Evolutionary conservation across 208 protist species (phyloP), one percentile per base, ranked within the genome.

Genomic region (Strigomonas galati): DNA sequence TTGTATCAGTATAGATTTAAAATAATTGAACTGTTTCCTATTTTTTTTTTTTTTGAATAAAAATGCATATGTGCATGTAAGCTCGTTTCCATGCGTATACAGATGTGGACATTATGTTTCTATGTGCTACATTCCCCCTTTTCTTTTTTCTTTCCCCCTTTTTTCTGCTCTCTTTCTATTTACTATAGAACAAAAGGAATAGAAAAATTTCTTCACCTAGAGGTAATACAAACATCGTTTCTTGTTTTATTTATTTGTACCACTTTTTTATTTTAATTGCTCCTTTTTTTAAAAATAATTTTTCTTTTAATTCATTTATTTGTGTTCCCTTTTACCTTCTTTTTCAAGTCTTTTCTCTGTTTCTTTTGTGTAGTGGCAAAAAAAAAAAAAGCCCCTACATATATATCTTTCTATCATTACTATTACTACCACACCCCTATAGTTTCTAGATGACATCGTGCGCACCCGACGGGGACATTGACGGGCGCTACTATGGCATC

Each of bases 141-240:
- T 28, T 26, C 19, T 71, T 71, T 64, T 48, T 61, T 56, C 24
- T 4, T 71, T 44, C 51, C 43, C 52, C 21, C 9, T 24, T 55
- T 7, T 17, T 58, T 37, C 26, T 5, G 24, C 27, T 52, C 5
- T 55, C 30, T 69, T 9, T 65, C 23, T 65, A 14, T 60, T 60
- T 21, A 17, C 26, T 10, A 30, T 35, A 9, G 23, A 10, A 62
- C 10, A 40, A n/a, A 7, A 44, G 37, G 37, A 44, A 14, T 14
- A 44, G 9, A 44, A 17, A 6, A 14, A n/a, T n/a, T n/a, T n/a
- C n/a, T n/a, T n/a, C n/a, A n/a, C n/a, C 37, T 44, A 44, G 37
- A 44, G 23, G 3, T 26, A 30, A 14, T 23, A 54, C 14, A 48
- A 48, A 17, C 17, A 17, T n/a, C 14, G 17, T 48, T 48, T 65